Base-by-base conservation (phyloP, 1,284 basidiomycete genomes). In the Prillingera fragicola region DNA sequence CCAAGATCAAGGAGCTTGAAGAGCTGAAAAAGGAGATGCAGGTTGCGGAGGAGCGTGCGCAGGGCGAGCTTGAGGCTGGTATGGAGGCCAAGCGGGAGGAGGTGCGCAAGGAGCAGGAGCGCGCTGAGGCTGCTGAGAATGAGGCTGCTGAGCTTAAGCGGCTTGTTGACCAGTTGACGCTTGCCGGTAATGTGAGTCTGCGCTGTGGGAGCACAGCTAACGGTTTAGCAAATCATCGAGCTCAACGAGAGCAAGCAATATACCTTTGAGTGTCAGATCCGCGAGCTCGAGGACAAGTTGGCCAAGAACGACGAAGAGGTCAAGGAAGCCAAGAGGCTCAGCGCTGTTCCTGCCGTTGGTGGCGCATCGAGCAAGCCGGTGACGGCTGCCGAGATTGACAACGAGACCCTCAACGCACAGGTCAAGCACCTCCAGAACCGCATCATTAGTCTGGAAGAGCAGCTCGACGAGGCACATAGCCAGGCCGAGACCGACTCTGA, bases 401-500 rank as follows among this genome's bases (percentile, higher is more conserved):
- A 94, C 60, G 90, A 96, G 67, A 83, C 81, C 19, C 78, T 95
- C 23, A 81, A 80, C 15, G 90, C 92, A 31, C 90, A 97, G 65
- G 77, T 89, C 21, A 78, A 81, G 41, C 88, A 97, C 66, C 75
- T 94, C 24, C 84, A 88, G 62, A 80, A 78, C 63, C 85, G 85
- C 66, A 78, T 91, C 33, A 69, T 77, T 2, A 74, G 74, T 24
- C 75, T 92, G 53, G 91, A 97, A 62, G 92, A 95, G 60, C 75
- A 82, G 56, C 76, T 96, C 9, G 87, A 91, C 50, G 89, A 95
- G 57, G 76, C 80, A 1, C 82, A 80, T 15, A 74, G 75, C 6
- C 76, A 79, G 19, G 75, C 84, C 2, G 88, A 95, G 60, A 76
- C 76, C 48, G 89, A 94, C 36, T 84, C 86, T 51, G 73, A 75